Evolutionary conservation across 495 filamentous ascomycete species (phyloP), one percentile per base, ranked within the genome.

Genomic region (Penicillium cataractarum): DNA sequence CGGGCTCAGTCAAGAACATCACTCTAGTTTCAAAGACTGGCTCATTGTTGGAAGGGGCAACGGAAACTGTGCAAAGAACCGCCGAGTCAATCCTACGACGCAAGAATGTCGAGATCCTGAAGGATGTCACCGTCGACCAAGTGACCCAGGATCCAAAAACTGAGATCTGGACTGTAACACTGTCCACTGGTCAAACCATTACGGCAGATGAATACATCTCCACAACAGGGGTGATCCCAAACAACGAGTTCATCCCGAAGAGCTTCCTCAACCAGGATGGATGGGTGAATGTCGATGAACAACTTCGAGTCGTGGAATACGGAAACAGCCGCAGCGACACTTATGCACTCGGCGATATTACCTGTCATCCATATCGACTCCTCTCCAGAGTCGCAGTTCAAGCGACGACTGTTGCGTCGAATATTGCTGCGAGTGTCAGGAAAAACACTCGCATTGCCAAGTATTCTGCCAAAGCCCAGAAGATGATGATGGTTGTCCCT

Each of bases 401-500:
- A 40, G 51, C 35, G 26, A 19, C 40, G 15, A 55, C 42, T 12
- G 59, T 61, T 24, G 59, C 52, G 46, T 29, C 59, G 4, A 61
- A 61, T 56, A 55, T 61, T 27, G 40, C 29, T 27, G 52, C 42
- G 3, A 52, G 51, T 37, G 56, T 61, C 35, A 39, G 19, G 40
- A 26, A 44, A 1, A 27, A 39, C 9, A 27, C 51, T 21, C 40
- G 48, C 51, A 4, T 56, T 35, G 24, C 26, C 19, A 61, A 24
- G 22, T 61, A 61, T 21, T 35, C 39, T 5, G 17, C 52, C 1
- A 42, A 56, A 37, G 59, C 39, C 6, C 52, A 55, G 31, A 49
- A 49, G 29, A 58, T 51, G 56, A 61, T 61, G 59, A 61, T 61
- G 59, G 31, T 61, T 22, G 59, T 61, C 39, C 59, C 59, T 2